Base-by-base conservation (phyloP, 73 alveolate genomes). In the Paramecium sonneborni region DNA sequence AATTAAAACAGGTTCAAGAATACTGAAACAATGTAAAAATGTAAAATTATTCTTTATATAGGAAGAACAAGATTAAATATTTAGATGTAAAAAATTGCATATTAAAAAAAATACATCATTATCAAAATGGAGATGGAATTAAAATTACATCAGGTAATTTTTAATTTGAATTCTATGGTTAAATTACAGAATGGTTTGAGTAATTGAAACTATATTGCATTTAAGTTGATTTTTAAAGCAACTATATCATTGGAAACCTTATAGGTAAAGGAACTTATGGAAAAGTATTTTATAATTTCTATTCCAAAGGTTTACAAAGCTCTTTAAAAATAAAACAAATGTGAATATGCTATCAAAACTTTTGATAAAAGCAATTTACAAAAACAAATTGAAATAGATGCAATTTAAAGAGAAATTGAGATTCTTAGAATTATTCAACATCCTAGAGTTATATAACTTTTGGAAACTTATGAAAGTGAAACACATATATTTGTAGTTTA, bases 401-500 rank as follows among this genome's bases (percentile, higher is more conserved):
- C 84, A 1, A 26, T 62, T 1, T 30, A 23, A 26, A 62, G 44
- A 32, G 84, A 62, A 26, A 62, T 62, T 2, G 84, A 62, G 3
- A 62, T 62, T 62, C 44, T 62, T 30, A 0, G 90, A 79, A 79
- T 30, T 30, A 32, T 79, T 1, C 24, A 79, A 44, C 90, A 79
- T 79, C 62, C 44, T 9, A 14, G 62, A 79, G 90, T 88, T 20
- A 41, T 88, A 15, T 41, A 70, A 68, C 84, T 88, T 18, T 88
- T 43, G 10, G 94, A 88, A 88, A 85, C 74, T 24, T 88, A 69
- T 26, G 94, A 88, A 88, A 69, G 85, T 21, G 94, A 88, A 28
- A 52, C 70, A 18, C 84, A 88, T 48, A 70, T 88, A 7, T 88
- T 56, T 43, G 70, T 88, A 1, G 94, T 88, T 3, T 39, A 43